Conservation (phyloP, 768 basidiomycete species). For the Suillus subluteus region DNA sequence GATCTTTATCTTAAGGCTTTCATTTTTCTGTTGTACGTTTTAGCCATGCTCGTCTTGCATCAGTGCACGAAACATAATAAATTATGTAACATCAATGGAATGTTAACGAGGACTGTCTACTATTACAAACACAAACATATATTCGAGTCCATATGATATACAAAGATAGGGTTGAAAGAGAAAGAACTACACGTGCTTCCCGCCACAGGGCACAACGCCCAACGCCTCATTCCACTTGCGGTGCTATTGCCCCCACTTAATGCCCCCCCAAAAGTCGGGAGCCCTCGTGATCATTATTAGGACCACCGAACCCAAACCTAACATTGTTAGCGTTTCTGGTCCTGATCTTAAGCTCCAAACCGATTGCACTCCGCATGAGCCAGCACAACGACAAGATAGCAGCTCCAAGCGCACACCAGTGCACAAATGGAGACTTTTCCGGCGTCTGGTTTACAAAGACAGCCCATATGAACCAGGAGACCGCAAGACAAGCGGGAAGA, state of each 20-base stretch:
- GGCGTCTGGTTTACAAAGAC: constrained; percentile 57
- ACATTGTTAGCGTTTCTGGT: constrained; percentile 27
- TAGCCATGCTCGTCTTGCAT: constrained; percentile 12
- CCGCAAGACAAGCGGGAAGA: constrained; percentile 67
- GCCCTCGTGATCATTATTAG: constrained; percentile 27
- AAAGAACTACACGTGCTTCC: background rate
- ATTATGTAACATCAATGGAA: constrained; percentile 1
- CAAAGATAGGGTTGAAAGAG: constrained; percentile 11
- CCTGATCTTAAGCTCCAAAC: constrained; percentile 39
- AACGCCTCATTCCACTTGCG: background rate
- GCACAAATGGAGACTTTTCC: constrained; percentile 54
- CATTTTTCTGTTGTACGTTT: constrained; percentile 12
- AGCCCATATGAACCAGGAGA: constrained; percentile 68
- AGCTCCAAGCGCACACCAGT: constrained; percentile 68
- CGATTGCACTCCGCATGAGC: constrained; percentile 58
- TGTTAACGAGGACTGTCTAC: background rate
- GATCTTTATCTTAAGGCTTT: background rate
- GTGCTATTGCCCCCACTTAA: constrained; percentile 16
- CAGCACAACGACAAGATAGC: constrained; percentile 66
- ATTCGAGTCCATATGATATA: background rate
- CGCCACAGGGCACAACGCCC: constrained; percentile 3
- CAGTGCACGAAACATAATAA: background rate
- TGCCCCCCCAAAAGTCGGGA: constrained; percentile 35
- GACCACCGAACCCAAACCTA: constrained; percentile 32
- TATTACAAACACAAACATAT: constrained; percentile 2